Percentiles rank a stretch among this genome's conserved stretches.
These are phyloP conservation scores for Phialophora macrospora DNA, from an alignment of 2,329 filamentous ascomycete genomes.

Conservation along the genomic window DNA sequence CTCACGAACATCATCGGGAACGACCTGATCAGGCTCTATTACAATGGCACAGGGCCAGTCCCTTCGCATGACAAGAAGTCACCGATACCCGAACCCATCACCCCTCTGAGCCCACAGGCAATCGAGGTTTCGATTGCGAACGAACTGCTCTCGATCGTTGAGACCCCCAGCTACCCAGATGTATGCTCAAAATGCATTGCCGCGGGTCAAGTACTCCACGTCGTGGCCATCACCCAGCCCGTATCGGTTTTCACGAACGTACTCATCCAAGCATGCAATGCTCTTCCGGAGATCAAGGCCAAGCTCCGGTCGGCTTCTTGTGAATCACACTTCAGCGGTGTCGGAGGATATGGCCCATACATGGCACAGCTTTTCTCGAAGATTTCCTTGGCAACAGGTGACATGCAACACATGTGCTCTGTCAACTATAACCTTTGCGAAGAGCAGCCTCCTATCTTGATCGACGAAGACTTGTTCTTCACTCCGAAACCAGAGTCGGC, in stretches of 20 bases:
- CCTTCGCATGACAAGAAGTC: constrained; percentile 37
- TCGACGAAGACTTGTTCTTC: constrained; percentile 39
- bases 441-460: constrained; percentile 32
- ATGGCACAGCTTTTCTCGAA: constrained; percentile 39
- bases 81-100: constrained; percentile 36
- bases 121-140: constrained; percentile 34
- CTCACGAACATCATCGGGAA: constrained; percentile 38
- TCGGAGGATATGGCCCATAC: constrained; percentile 35
- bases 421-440: constrained; percentile 31
- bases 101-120: constrained; percentile 29
- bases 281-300: constrained; percentile 26
- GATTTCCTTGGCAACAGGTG: constrained; percentile 37
- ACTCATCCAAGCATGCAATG: constrained; percentile 36
- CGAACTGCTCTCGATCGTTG: constrained; percentile 34
- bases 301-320: constrained; percentile 35
- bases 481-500: constrained; percentile 37
- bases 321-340: constrained; percentile 34
- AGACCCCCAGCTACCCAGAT: constrained; percentile 30
- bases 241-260: constrained; percentile 35
- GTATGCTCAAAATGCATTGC: constrained; percentile 39
- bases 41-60: constrained; percentile 39
- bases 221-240: constrained; percentile 37
- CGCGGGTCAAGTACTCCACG: constrained; percentile 36
- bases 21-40: constrained; percentile 37
- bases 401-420: constrained; percentile 36